Evolutionary conservation across 2,329 filamentous ascomycete species (phyloP), one percentile per base, ranked within the genome.

Genomic region (Onygenales sp.): DNA sequence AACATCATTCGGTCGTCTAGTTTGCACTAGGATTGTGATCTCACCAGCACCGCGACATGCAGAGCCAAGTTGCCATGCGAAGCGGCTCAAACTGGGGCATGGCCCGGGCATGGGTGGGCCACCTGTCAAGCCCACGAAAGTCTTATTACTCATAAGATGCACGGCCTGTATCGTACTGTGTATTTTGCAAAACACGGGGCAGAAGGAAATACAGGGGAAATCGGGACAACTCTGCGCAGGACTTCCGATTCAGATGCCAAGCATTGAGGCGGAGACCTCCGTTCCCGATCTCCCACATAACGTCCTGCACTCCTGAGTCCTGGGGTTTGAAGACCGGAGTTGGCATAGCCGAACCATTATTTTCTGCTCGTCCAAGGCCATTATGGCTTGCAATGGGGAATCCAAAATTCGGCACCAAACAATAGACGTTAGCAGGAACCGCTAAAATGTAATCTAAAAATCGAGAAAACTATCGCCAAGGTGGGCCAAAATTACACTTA

Each of bases 181-280:
- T 14, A 42, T 17, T 17, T 17, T 11, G 38, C 38, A 9, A 8
- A 7, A 17, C 21, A 6, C 10, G n/a, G 13, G 2, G 10, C 11
- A 17, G 35, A 13, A 7, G 8, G 14, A 35, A 7, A 10, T 36
- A 38, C 33, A 33, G 32, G 31, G 49, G 39, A 13, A 11, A 36
- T 51, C 31, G 39, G 49, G 31, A 27, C 39, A 36, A 44, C 2
- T 38, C 6, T 51, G 39, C 38, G 21, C 8, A 51, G 42, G 33
- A 44, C 14, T 43, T 35, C 49, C 49, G 41, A 44, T 31, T 6
- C 49, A 43, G 39, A 35, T 43, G 48, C 49, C 49, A 43, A 51
- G 49, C 9, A 44, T 43, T 51, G 49, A 14, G 39, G 49, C 49
- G 42, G 39, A 51, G 39, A 38, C 39, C 7, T 13, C 41, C 31